phyloP scores from a whole-genome alignment of 768 basidiomycete genomes.

The Russula emetica region DNA sequence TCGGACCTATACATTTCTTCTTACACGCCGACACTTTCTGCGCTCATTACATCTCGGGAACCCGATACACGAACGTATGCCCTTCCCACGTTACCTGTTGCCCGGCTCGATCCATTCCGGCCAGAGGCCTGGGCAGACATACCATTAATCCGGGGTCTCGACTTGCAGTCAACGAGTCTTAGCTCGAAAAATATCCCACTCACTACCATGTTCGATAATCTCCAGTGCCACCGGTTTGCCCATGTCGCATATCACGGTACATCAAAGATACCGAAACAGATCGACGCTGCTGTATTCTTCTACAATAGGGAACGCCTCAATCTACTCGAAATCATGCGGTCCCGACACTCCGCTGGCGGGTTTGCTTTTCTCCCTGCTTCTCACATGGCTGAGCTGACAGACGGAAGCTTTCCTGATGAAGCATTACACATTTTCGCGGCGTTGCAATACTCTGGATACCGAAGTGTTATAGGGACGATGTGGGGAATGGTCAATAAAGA shows the following conservation, averaged over 20 bases:
- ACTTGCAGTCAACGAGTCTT: not conserved
- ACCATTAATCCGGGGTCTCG: not conserved
- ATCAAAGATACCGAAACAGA: not conserved
- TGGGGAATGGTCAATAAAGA: not conserved
- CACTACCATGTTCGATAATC: not conserved
- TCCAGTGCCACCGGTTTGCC: not conserved
- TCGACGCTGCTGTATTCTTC: constrained; percentile 1
- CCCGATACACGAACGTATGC: too few relatives aligned
- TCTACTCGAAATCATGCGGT: not conserved
- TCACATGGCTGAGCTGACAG: constrained; percentile 8
- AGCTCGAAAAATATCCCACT: not conserved
- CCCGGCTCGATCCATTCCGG: not conserved
- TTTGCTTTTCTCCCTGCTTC: constrained; percentile 20
- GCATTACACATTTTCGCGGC: constrained; percentile 20
- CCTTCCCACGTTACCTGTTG: too few relatives aligned
- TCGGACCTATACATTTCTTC: not conserved
- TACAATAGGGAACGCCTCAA: not conserved
- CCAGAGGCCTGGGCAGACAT: not conserved
- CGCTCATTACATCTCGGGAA: not conserved
- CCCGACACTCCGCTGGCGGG: constrained; percentile 10
- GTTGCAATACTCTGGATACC: not conserved
- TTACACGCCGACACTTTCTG: not conserved
- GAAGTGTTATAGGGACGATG: not conserved
- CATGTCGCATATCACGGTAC: not conserved
- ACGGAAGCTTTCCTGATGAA: constrained; percentile 10